A percentile compares a stretch with the other conserved stretches of the same genome.
These are phyloP conservation scores for Fistulifera pelliculosa DNA, from an alignment of 108 stramenopile species.

Conservation along the genomic window DNA sequence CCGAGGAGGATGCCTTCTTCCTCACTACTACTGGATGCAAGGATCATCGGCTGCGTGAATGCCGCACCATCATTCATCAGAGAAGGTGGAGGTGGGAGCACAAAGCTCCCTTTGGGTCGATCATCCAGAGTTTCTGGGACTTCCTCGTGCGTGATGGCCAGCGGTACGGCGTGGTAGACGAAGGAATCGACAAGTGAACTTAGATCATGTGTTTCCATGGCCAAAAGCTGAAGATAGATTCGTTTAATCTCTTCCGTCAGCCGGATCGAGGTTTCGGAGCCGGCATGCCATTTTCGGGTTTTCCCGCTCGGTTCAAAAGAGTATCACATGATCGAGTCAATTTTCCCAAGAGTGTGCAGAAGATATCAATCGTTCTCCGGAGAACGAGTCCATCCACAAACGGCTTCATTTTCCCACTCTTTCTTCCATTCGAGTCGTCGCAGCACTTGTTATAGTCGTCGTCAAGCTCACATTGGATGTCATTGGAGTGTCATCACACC, in stretches of 20 bases:
- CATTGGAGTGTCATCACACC: conserved; percentile 38
- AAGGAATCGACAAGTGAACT: conserved; percentile 6
- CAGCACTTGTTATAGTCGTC: conserved; percentile 28
- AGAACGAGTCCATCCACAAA: conserved; percentile 9
- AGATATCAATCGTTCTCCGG: conserved; percentile 8
- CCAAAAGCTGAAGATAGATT: conserved; percentile 1
- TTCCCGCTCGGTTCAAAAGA: neutral
- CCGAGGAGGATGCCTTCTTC: neutral
- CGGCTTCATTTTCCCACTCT: conserved; percentile 1
- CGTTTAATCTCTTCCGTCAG: neutral
- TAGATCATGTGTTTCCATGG: conserved; percentile 4
- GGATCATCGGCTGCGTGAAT: no score
- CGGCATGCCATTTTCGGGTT: neutral
- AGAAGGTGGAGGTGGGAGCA: neutral
- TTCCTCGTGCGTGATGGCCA: neutral
- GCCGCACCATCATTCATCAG: no score
- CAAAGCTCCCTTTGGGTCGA: neutral
- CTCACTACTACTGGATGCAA: no score
- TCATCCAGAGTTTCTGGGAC: neutral
- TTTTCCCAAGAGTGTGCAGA: conserved; percentile 5
- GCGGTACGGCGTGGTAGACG: neutral
- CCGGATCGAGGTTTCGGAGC: neutral
- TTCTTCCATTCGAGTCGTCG: neutral
- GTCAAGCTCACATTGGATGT: conserved; percentile 42
- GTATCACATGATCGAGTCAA: neutral